These are phyloP conservation scores for Claviceps sorghi DNA, from an alignment of 2,329 filamentous ascomycete genomes.

Conservation along the genomic window DNA sequence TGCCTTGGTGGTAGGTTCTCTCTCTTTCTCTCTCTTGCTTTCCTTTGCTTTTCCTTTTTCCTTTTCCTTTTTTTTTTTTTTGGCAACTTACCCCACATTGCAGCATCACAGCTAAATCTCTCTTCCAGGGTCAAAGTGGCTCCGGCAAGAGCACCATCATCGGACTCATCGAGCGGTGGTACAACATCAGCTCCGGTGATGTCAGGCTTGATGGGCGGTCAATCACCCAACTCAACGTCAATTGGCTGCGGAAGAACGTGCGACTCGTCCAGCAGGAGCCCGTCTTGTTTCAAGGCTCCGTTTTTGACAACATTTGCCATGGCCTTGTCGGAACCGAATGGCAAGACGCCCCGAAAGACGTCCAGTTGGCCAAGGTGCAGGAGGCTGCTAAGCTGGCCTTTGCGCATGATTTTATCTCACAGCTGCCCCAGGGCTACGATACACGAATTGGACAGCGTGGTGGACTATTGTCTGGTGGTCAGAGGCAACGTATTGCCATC, in stretches of 20 bases:
- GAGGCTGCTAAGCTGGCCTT: constrained; percentile 34
- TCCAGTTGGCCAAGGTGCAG: constrained; percentile 28
- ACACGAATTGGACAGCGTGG: constrained; percentile 49
- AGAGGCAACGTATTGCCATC: constrained; percentile 9
- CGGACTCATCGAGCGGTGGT: constrained; percentile 45
- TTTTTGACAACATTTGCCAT: constrained; percentile 40
- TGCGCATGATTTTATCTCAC: constrained; percentile 34
- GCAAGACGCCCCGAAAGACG: constrained; percentile 23
- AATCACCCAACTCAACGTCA: not conserved
- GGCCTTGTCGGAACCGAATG: constrained; percentile 30
- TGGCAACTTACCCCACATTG: too few relatives aligned
- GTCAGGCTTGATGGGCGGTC: constrained; percentile 28
- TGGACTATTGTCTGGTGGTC: constrained; percentile 36
- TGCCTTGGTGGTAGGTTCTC: constrained; percentile 21
- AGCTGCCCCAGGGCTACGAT: constrained; percentile 31
- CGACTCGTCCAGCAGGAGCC: constrained; percentile 19
- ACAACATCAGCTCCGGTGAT: constrained; percentile 30
- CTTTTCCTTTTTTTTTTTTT: not conserved
- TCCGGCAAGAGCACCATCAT: constrained; percentile 45
- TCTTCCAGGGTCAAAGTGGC: constrained; percentile 20
- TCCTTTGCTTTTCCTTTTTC: not conserved
- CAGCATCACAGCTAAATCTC: not conserved
- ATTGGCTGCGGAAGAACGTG: not conserved
- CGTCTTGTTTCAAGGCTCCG: constrained; percentile 29
- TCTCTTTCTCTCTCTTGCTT: too few relatives aligned